These are phyloP conservation scores for Heterobasidion parviporum DNA, from an alignment of 1,284 basidiomycete species.

Conservation along the genomic window DNA sequence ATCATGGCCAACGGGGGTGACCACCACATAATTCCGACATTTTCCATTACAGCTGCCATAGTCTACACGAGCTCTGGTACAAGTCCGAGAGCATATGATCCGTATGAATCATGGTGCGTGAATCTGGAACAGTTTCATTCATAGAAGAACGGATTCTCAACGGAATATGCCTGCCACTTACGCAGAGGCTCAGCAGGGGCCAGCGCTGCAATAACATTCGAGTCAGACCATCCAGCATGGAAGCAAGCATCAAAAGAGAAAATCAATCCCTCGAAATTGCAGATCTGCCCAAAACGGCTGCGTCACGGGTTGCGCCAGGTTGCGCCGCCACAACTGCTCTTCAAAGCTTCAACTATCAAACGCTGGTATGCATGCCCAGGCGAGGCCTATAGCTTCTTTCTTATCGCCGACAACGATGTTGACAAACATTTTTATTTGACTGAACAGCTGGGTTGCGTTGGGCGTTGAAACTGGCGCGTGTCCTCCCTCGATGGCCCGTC, in stretches of 20 bases:
- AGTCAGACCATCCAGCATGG: background rate
- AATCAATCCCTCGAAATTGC: background rate
- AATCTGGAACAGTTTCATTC: too few species aligned
- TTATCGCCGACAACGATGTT: background rate
- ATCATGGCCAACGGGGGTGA: too few species aligned
- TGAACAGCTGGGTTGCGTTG: background rate
- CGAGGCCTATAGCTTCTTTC: background rate
- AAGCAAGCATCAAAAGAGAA: background rate
- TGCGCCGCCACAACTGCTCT: background rate
- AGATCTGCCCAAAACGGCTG: background rate
- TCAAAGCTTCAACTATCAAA: background rate
- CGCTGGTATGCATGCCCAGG: background rate
- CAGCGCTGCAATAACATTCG: background rate
- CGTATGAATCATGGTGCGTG: too few species aligned
- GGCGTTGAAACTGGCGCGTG: background rate
- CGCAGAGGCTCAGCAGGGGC: background rate
- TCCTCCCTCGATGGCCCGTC: background rate
- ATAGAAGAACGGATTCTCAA: too few species aligned
- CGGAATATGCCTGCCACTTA: too few species aligned
- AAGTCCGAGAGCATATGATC: too few species aligned
- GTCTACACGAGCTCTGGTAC: too few species aligned
- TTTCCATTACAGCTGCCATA: too few species aligned
- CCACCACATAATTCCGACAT: too few species aligned
- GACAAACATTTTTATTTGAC: background rate
- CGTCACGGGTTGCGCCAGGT: background rate